Conservation (phyloP, 2,329 filamentous ascomycete species). For the Fusarium pseudonygamai region DNA sequence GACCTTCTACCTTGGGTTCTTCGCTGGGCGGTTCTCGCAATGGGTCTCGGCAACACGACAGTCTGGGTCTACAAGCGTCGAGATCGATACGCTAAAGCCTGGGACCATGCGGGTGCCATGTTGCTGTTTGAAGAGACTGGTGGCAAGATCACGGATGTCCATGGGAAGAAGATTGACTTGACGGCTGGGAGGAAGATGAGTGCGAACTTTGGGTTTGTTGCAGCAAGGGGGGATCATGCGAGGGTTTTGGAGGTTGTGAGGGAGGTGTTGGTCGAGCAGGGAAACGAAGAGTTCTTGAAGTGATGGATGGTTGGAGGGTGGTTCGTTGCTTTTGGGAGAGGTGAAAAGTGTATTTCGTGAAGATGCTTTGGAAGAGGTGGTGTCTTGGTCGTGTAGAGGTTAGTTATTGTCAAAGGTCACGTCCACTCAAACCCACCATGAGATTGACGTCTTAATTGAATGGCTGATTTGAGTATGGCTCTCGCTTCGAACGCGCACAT, state of each 20-base stretch:
- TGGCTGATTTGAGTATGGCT: neutral
- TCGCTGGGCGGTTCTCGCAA: conserved; percentile 62
- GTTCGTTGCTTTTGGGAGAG: neutral
- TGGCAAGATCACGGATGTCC: conserved; percentile 63
- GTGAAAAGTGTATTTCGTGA: neutral
- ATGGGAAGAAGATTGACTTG: conserved; percentile 62
- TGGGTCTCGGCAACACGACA: conserved; percentile 63
- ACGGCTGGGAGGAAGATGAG: conserved; percentile 58
- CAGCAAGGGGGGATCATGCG: conserved; percentile 57
- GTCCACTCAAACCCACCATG: neutral
- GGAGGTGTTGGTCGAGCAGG: conserved; percentile 68
- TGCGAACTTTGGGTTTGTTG: conserved; percentile 66
- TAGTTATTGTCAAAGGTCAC: neutral
- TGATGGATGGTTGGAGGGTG: neutral
- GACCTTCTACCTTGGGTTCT: conserved; percentile 67
- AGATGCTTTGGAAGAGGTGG: neutral
- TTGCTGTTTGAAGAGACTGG: conserved; percentile 66
- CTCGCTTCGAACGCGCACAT: accelerated
- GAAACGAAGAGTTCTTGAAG: conserved; percentile 37
- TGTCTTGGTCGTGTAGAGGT: neutral
- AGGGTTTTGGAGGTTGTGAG: conserved; percentile 73
- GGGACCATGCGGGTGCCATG: conserved; percentile 70
- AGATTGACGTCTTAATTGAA: neutral
- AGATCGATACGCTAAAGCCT: conserved; percentile 62
- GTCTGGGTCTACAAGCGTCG: conserved; percentile 65